Base-by-base conservation (phyloP, 2,329 filamentous ascomycete species). In the Nakataea oryzae region DNA sequence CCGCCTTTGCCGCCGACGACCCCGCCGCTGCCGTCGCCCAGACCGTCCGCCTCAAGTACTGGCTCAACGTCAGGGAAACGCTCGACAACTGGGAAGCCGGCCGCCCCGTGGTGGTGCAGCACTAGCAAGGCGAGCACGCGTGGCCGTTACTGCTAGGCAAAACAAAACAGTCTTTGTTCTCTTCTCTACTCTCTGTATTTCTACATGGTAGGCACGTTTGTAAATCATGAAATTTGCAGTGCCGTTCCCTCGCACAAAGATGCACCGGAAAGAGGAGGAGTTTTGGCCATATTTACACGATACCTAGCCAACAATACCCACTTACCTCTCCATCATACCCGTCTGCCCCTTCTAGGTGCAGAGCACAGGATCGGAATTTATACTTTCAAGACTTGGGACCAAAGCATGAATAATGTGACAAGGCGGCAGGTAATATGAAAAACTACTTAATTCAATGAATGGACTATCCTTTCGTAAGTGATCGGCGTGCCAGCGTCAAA, bases 81-180 rank as follows among this genome's bases (percentile, higher is more conserved):
- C 77, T 97, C 70, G 79, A 88, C 71, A 84, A 87, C 65, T 97
- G 93, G 93, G 91, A 96, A 79, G 85, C 80, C 69, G 93, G 91
- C 6, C 88, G 85, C 76, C 77, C 76, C 8, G 71, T 81, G 61
- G 79, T 84, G 57, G 67, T 86, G 67, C 74, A 82, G 69, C 84
- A 86, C 69, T 81, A 65, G 59, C 7, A 26, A n/a, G 56, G 4
- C 12, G 30, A n/a, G n/a, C n/a, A n/a, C n/a, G n/a, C n/a, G n/a
- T n/a, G 5, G 11, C 11, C 14, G 8, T n/a, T 27, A 9, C 32
- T 28, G 3, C n/a, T 26, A 13, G 9, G 24, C 2, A 7, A 3
- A 28, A 29, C 8, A 56, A 34, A 21, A 14, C 7, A 4, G 56
- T 13, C 32, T 5, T 58, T 58, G 17, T 58, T 58, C 14, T 5